A percentile compares a stretch with the other conserved stretches of the same genome.
Conservation (phyloP, 2,329 filamentous ascomycete species). For the Akanthomyces uredinophilus region DNA sequence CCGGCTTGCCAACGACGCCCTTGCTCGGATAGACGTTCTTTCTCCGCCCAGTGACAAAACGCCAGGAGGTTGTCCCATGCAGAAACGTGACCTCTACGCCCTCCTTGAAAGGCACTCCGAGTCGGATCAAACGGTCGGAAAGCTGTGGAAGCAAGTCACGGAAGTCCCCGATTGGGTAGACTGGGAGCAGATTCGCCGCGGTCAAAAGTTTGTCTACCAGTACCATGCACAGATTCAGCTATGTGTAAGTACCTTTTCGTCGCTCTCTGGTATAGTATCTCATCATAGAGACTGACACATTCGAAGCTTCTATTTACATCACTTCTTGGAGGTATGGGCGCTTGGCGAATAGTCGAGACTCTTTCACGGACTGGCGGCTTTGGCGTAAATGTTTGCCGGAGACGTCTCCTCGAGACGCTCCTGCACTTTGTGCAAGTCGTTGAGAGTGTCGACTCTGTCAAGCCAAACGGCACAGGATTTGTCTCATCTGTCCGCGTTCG, state of each 20-base stretch:
- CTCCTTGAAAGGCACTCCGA: constrained; percentile 54
- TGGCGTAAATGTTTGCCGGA: constrained; percentile 58
- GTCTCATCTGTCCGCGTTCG: constrained; percentile 59
- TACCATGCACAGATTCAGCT: constrained; percentile 57
- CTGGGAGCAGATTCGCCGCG: constrained; percentile 68
- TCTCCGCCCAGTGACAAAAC: constrained; percentile 30
- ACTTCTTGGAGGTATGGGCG: constrained; percentile 65
- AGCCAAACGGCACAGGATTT: constrained; percentile 61
- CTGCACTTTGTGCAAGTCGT: constrained; percentile 72
- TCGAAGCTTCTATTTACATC: constrained; percentile 55
- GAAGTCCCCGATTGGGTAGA: constrained; percentile 70
- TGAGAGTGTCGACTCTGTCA: constrained; percentile 56
- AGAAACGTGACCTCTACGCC: constrained; percentile 55
- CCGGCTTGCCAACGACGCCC: constrained; percentile 58
- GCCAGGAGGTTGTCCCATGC: constrained; percentile 16
- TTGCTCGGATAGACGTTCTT: constrained; percentile 59
- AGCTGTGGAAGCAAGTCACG: constrained; percentile 63
- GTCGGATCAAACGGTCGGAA: constrained; percentile 47
- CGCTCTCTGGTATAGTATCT: not conserved
- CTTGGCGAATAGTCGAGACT: constrained; percentile 68
- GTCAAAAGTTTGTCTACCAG: constrained; percentile 72
- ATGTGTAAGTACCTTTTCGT: not conserved
- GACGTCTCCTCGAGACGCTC: constrained; percentile 62
- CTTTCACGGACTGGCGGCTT: constrained; percentile 71
- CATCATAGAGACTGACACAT: not conserved